A percentile compares a stretch with the other conserved stretches of the same genome.
Evolutionary conservation across 805 yeast genomes (phyloP).

Genomic region (Yarrowia sp.): DNA sequence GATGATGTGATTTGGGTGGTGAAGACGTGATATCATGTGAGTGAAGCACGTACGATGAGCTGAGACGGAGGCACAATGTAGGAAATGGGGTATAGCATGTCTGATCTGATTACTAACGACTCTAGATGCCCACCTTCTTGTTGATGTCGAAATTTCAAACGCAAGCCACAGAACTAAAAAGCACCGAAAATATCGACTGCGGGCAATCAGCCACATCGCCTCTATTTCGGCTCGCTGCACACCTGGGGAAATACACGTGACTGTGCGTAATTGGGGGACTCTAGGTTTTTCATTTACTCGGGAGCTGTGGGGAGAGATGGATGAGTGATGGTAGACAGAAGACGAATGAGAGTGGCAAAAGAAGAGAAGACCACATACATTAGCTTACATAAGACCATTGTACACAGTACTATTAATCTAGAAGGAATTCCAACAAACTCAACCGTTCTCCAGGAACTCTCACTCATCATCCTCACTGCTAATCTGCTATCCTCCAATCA

Average conservation of each 20-base stretch:
- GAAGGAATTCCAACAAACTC: no score
- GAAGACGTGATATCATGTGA: constrained; percentile 11
- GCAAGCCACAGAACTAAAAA: constrained; percentile 10
- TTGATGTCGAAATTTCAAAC: not conserved
- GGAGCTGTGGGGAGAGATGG: not conserved
- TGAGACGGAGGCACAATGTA: no score
- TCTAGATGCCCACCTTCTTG: not conserved
- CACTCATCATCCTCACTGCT: no score
- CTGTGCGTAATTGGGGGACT: not conserved
- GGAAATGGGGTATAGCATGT: no score
- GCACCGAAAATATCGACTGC: not conserved
- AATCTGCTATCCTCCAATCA: constrained; percentile 9
- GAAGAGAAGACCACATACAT: no score
- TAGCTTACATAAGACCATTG: not conserved
- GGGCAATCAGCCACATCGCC: constrained; percentile 10
- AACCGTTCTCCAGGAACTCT: no score
- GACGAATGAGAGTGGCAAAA: no score
- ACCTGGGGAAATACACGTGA: constrained; percentile 13
- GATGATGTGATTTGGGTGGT: constrained; percentile 18
- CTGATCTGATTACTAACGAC: no score
- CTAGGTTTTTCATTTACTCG: not conserved
- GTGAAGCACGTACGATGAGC: no score
- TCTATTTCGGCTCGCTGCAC: not conserved
- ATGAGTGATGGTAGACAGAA: not conserved
- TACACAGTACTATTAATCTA: no score